Conservation (phyloP, 345 rosid species). For the Sonneratia caseolaris region DNA sequence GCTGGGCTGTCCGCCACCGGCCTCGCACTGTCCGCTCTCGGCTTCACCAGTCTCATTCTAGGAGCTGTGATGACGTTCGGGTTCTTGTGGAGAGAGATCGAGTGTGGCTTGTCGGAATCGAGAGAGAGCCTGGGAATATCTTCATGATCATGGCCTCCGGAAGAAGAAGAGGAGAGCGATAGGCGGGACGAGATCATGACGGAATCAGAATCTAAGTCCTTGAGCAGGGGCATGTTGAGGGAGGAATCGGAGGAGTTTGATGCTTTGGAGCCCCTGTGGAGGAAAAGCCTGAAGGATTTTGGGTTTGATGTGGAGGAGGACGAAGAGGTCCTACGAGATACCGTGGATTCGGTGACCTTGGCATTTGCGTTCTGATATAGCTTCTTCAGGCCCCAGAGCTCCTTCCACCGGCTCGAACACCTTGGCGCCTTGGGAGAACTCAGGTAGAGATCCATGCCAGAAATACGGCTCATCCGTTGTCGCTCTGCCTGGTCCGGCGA, state of each 20-base stretch:
- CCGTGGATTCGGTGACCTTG: constrained; percentile 7
- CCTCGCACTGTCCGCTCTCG: constrained; percentile 24
- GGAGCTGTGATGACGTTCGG: constrained; percentile 41
- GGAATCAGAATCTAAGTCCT: constrained; percentile 44
- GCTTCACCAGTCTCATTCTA: constrained; percentile 57
- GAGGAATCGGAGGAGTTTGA: constrained; percentile 28
- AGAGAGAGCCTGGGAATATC: constrained; percentile 73
- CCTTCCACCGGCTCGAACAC: constrained; percentile 91
- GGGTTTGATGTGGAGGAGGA: constrained; percentile 24
- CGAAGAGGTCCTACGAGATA: constrained; percentile 15
- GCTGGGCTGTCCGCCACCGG: constrained; percentile 12
- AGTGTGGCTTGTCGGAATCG: constrained; percentile 62
- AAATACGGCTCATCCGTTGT: constrained; percentile 33
- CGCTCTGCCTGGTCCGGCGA: constrained; percentile 19
- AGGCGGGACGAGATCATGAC: constrained; percentile 63
- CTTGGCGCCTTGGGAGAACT: constrained; percentile 78
- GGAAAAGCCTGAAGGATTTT: constrained; percentile 52
- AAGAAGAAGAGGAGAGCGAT: constrained; percentile 72
- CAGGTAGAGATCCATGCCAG: constrained; percentile 32
- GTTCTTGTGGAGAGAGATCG: constrained; percentile 53
- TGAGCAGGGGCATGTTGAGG: constrained; percentile 54
- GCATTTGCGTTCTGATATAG: constrained; percentile 34
- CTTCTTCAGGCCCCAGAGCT: constrained; percentile 61
- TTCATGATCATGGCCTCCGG: constrained; percentile 84
- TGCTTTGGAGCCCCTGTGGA: constrained; percentile 59